Evolutionary conservation across 176 grass and related monocot species (phyloP).

Genomic region (Sorghum bicolor): Sorghum_bicolor_NCBIv3 NC_012877.2:59597001-59597500

Average conservation of each 20-base stretch:
- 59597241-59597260: constrained; percentile 35
- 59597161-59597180: constrained; percentile 21
- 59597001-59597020: constrained; percentile 19
- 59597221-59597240: constrained; percentile 61
- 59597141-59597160: background rate
- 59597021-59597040: constrained; percentile 28
- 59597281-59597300: constrained; percentile 51
- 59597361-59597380: background rate
- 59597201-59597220: constrained; percentile 43
- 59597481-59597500: background rate
- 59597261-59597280: constrained; percentile 38
- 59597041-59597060: constrained; percentile 26
- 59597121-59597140: background rate
- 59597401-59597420: background rate
- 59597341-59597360: constrained; percentile 59
- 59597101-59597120: constrained; percentile 26
- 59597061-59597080: constrained; percentile 40
- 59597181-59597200: background rate
- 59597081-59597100: constrained; percentile 6
- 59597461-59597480: background rate
- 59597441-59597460: constrained; percentile 2
- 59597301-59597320: constrained; percentile 44
- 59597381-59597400: constrained; percentile 11
- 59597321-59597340: constrained; percentile 54
- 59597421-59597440: constrained; percentile 18